phyloP scores from a whole-genome alignment of 1,284 basidiomycete genomes.

The Moniliophthora roreri region DNA sequence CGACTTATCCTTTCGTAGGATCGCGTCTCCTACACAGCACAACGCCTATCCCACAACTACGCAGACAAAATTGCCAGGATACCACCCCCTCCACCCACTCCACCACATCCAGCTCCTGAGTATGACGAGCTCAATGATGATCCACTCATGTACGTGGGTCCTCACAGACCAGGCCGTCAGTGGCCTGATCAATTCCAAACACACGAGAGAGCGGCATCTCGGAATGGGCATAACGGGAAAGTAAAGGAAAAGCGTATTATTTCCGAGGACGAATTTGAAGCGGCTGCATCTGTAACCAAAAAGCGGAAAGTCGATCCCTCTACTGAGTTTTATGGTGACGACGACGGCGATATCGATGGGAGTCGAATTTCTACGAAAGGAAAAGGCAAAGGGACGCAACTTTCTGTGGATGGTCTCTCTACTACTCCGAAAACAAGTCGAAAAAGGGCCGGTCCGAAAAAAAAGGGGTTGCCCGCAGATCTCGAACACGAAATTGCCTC shows the following conservation, averaged over 20 bases:
- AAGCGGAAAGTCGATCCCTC: slow-evolving; percentile 42
- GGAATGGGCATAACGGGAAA: slow-evolving; percentile 30
- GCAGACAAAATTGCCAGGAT: slow-evolving; percentile 62
- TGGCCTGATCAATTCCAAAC: not conserved
- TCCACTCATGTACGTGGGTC: not conserved
- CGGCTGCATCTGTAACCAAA: slow-evolving; percentile 37
- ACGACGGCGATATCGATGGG: slow-evolving; percentile 8
- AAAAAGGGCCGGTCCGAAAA: slow-evolving; percentile 38
- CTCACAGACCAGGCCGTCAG: not conserved
- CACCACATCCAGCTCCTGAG: slow-evolving; percentile 33
- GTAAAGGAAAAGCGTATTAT: slow-evolving; percentile 50
- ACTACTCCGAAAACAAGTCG: slow-evolving; percentile 16
- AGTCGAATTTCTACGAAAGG: slow-evolving; percentile 22
- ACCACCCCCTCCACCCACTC: slow-evolving; percentile 48
- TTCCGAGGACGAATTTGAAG: slow-evolving; percentile 37
- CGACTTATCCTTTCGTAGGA: slow-evolving; percentile 41
- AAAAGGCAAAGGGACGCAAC: slow-evolving; percentile 36
- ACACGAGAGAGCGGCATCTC: slow-evolving; percentile 9
- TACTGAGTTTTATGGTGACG: slow-evolving; percentile 8
- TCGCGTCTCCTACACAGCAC: slow-evolving; percentile 61
- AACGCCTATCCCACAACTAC: slow-evolving; percentile 64
- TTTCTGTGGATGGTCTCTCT: slow-evolving; percentile 31
- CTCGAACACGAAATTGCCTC: slow-evolving; percentile 50
- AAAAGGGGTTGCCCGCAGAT: slow-evolving; percentile 41
- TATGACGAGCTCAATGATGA: slow-evolving; percentile 9